phyloP scores from a whole-genome alignment of 768 basidiomycete genomes.

The Pluteus cervinus region DNA sequence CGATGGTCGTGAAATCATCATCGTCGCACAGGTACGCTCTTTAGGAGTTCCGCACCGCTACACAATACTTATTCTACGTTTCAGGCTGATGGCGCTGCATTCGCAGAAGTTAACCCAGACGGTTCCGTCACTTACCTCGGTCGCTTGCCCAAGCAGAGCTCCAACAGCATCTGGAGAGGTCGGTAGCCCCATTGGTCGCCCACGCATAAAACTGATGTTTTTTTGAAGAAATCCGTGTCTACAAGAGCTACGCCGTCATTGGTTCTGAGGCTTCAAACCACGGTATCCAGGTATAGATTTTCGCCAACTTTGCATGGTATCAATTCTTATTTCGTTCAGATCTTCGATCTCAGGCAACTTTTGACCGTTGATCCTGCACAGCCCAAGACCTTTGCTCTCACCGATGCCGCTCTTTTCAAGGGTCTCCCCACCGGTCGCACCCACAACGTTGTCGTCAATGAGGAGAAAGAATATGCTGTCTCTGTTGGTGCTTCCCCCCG shows the following conservation, averaged over 20 bases:
- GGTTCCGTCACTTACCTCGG: conserved; percentile 17
- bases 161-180: conserved; percentile 15
- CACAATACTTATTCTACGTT: neutral
- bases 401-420: conserved; percentile 12
- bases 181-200: too few species aligned
- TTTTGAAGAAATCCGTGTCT: conserved; percentile 22
- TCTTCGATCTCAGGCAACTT: conserved; percentile 21
- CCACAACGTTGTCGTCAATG: conserved; percentile 22
- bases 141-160: conserved; percentile 17
- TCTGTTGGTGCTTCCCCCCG: conserved; percentile 20
- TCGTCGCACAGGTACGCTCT: conserved; percentile 10
- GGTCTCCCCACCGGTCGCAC: conserved; percentile 20
- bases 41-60: neutral
- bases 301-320: neutral
- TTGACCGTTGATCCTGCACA: conserved; percentile 9
- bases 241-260: conserved; percentile 16
- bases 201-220: too few species aligned
- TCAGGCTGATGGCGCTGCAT: conserved; percentile 10
- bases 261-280: conserved; percentile 20
- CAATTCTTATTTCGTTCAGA: conserved; percentile 18
- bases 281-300: neutral
- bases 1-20: conserved; percentile 11
- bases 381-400: conserved; percentile 14
- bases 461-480: conserved; percentile 13
- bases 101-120: conserved; percentile 4